Evolutionary conservation across 768 basidiomycete genomes (phyloP).

Genomic region (Amanita rimosa): DNA sequence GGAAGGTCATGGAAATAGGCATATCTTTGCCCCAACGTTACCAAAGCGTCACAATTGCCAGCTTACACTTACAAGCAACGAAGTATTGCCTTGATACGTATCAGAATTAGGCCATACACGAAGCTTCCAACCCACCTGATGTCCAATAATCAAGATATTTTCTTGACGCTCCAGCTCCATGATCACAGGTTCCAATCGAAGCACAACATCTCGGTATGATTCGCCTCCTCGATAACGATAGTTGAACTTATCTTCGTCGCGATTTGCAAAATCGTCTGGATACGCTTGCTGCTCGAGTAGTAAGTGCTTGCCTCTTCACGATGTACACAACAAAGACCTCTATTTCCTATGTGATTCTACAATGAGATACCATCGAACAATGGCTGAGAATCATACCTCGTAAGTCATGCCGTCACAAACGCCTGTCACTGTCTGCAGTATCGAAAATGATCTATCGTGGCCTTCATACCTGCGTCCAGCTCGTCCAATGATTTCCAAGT

Average conservation of each 20-base stretch:
- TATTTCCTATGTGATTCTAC: conserved; percentile 49
- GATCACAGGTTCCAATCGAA: conserved; percentile 93
- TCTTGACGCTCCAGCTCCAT: conserved; percentile 99
- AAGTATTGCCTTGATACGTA: conserved; percentile 47
- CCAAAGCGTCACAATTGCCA: conserved; percentile 5
- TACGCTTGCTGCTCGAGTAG: conserved; percentile 58
- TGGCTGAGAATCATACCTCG: conserved; percentile 28
- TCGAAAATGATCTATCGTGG: not conserved
- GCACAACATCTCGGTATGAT: conserved; percentile 95
- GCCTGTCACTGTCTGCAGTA: conserved; percentile 21
- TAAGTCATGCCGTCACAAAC: conserved; percentile 99
- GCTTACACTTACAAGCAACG: conserved; percentile 52
- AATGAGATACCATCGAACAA: not conserved
- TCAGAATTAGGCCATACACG: conserved; percentile 1
- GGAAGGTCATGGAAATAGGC: conserved; percentile 93
- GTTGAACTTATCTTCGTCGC: conserved; percentile 99
- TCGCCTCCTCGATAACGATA: conserved; percentile 97
- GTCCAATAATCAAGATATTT: conserved; percentile 93
- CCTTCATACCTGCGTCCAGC: conserved; percentile 69
- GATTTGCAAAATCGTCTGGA: conserved; percentile 95
- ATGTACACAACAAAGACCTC: conserved; percentile 39
- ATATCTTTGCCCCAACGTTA: conserved; percentile 48
- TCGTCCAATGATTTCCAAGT: conserved; percentile 99
- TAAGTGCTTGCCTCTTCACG: not conserved
- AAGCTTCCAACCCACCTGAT: conserved; percentile 46